Percentiles rank a stretch among this genome's conserved stretches.
Conservation (phyloP, 805 yeast genomes). For the Yamadazyma takamatsuzukensis region DNA sequence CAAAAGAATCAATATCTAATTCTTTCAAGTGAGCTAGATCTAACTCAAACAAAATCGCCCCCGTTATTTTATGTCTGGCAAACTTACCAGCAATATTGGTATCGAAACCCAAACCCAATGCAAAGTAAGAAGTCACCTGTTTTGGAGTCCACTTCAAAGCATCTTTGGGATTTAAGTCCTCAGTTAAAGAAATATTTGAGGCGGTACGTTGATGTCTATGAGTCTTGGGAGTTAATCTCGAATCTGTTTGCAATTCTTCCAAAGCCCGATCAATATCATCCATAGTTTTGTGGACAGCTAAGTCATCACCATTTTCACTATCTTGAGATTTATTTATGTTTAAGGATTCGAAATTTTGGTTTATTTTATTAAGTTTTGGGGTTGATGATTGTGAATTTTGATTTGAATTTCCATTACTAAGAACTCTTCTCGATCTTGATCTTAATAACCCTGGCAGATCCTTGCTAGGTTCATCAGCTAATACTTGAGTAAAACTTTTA, state of each 20-base stretch:
- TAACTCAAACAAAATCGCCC: constrained; percentile 77
- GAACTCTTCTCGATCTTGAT: constrained; percentile 55
- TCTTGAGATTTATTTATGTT: not conserved
- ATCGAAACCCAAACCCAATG: constrained; percentile 67
- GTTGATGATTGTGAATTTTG: constrained; percentile 10
- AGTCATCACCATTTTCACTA: not conserved
- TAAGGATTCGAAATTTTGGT: constrained; percentile 6
- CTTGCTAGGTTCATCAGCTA: constrained; percentile 14
- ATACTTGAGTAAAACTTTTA: constrained; percentile 72
- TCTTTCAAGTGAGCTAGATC: constrained; percentile 87
- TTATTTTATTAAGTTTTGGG: constrained; percentile 2
- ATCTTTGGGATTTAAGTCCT: constrained; percentile 42
- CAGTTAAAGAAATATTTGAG: constrained; percentile 16
- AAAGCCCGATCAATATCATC: constrained; percentile 72
- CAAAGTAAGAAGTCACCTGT: constrained; percentile 78
- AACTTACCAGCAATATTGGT: constrained; percentile 72
- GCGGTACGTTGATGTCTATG: constrained; percentile 5
- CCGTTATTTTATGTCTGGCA: constrained; percentile 84
- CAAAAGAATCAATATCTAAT: constrained; percentile 86
- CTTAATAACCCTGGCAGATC: constrained; percentile 14
- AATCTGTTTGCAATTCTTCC: constrained; percentile 49
- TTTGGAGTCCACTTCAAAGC: constrained; percentile 76
- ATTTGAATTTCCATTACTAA: constrained; percentile 5
- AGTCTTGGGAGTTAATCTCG: constrained; percentile 5
- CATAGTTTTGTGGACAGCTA: constrained; percentile 48